Conservation (phyloP, 768 basidiomycete genomes). For the Lactifluus piperatus region DNA sequence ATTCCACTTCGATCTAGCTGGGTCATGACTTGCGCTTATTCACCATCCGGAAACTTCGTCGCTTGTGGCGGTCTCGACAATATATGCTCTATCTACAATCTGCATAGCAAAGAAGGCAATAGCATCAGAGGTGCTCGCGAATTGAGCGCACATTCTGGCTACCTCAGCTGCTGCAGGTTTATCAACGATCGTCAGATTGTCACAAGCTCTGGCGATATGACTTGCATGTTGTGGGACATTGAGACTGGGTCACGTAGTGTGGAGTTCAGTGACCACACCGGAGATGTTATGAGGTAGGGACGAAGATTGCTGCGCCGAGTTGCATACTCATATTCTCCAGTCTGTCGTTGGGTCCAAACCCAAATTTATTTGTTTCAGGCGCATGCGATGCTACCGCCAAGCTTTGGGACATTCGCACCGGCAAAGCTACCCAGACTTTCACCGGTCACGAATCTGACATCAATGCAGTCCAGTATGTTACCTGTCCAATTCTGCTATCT, state of each 20-base stretch:
- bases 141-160: conserved; percentile 94
- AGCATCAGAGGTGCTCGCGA: conserved; percentile 87
- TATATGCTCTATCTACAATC: conserved; percentile 96
- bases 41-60: conserved; percentile 94
- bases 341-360: conserved; percentile 88
- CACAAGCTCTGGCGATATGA: conserved; percentile 98
- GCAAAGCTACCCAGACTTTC: conserved; percentile 97
- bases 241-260: conserved; percentile 96
- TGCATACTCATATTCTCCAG: conserved; percentile 34
- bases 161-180: conserved; percentile 97
- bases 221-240: conserved; percentile 99
- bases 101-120: conserved; percentile 71
- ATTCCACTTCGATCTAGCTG: conserved; percentile 96
- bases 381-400: conserved; percentile 98
- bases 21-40: conserved; percentile 99
- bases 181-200: conserved; percentile 99
- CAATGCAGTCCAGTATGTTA: conserved; percentile 91
- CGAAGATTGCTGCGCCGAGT: background rate
- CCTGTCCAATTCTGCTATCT: conserved; percentile 5
- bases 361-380: conserved; percentile 96
- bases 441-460: conserved; percentile 98
- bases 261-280: conserved; percentile 98
- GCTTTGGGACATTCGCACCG: conserved; percentile 97
- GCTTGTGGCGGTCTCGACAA: conserved; percentile 99
- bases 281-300: conserved; percentile 95